Evolutionary conservation across 306 rosid species (phyloP).

Genomic region (Rosa multiflora): DNA sequence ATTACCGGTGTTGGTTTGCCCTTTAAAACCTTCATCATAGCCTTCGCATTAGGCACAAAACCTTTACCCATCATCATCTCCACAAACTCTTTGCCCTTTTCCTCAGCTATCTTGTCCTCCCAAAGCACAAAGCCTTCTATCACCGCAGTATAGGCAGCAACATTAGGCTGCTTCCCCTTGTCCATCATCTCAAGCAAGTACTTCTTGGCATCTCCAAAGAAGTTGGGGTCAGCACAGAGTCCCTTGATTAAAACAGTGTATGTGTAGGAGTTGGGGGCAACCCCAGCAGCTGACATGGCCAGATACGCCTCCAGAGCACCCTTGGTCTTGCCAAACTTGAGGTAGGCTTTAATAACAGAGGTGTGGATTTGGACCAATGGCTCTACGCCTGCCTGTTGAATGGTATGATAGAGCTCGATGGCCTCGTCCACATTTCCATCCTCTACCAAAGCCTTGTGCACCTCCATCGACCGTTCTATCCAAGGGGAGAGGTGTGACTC

Average conservation of each 20-base stretch:
- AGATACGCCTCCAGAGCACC: conserved; percentile 58
- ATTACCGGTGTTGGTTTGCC: neutral
- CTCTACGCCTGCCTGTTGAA: conserved; percentile 41
- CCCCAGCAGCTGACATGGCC: conserved; percentile 69
- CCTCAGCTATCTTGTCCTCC: too few relatives aligned
- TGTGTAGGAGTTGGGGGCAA: conserved; percentile 62
- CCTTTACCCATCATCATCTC: conserved; percentile 49
- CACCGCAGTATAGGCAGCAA: conserved; percentile 44
- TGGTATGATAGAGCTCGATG: conserved; percentile 39
- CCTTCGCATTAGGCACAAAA: conserved; percentile 58
- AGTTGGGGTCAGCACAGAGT: conserved; percentile 38
- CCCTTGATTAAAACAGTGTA: conserved; percentile 56
- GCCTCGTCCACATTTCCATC: conserved; percentile 36
- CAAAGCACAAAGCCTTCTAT: conserved; percentile 49
- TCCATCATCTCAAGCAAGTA: conserved; percentile 61
- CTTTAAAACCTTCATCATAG: conserved; percentile 42
- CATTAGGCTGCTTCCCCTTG: conserved; percentile 66
- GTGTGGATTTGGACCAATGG: conserved; percentile 66
- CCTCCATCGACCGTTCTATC: neutral
- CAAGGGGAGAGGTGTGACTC: neutral
- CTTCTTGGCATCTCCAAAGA: conserved; percentile 47
- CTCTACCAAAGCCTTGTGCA: neutral
- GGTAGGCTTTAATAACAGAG: conserved; percentile 58
- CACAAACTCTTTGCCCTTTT: conserved; percentile 34
- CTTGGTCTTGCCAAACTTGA: conserved; percentile 47